A percentile compares a stretch with the other conserved stretches of the same genome.
phyloP scores from a whole-genome alignment of 2,329 filamentous ascomycete genomes.

The Alternaria longipes region DNA sequence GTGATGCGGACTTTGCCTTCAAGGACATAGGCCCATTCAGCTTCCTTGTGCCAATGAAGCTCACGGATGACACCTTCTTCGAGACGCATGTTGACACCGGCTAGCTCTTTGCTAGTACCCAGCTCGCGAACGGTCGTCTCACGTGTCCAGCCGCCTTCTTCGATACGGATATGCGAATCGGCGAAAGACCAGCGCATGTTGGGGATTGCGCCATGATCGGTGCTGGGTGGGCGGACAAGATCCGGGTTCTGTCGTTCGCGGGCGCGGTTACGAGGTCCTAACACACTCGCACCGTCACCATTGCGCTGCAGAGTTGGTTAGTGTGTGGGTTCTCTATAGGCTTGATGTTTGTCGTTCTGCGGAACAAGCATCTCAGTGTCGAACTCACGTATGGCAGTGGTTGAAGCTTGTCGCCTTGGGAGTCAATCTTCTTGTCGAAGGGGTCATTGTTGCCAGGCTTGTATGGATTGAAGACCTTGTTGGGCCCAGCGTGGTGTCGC shows the following conservation, averaged over 20 bases:
- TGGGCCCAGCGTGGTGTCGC: conserved; percentile 37
- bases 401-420: conserved; percentile 67
- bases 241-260: conserved; percentile 76
- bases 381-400: conserved; percentile 64
- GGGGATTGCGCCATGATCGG: conserved; percentile 73
- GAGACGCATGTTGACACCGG: conserved; percentile 81
- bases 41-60: conserved; percentile 83
- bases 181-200: conserved; percentile 74
- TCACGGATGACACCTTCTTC: conserved; percentile 77
- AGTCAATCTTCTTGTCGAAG: conserved; percentile 69
- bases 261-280: conserved; percentile 74
- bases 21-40: conserved; percentile 80
- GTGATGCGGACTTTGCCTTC: conserved; percentile 76
- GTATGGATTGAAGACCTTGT: conserved; percentile 60
- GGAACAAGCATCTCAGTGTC: background rate
- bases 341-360: background rate
- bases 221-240: conserved; percentile 74
- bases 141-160: conserved; percentile 80
- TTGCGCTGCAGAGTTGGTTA: conserved; percentile 41
- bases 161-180: conserved; percentile 58
- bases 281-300: conserved; percentile 70
- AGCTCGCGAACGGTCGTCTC: conserved; percentile 75
- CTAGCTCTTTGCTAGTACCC: conserved; percentile 72
- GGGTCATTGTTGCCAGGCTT: conserved; percentile 68
- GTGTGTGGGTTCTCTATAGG: background rate